Evolutionary conservation across 345 rosid genomes (phyloP), one percentile per base, ranked within the genome.

Genomic region (Arabis alpina): DNA sequence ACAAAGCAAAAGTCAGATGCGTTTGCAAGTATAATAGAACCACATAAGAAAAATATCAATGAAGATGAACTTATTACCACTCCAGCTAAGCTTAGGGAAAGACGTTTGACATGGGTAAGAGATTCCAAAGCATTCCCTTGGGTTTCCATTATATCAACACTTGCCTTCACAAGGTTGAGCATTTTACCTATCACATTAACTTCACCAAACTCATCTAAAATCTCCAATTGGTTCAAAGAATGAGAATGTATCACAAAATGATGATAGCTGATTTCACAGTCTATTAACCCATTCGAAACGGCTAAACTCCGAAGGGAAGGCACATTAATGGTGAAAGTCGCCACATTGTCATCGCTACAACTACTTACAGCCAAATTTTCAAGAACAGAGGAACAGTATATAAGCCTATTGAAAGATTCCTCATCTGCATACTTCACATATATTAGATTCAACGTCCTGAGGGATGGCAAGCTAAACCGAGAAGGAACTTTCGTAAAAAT

Each of bases 101-200:
- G 42, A 42, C 42, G 41, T 3, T 43, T 53, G 51, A 44, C 39
- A 10, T 1, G 4, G 8, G 61, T 11, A 54, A 66, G 15, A 66
- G 53, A 66, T 42, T 28, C 16, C 15, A 54, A 5, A 53, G 11
- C 40, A 7, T 53, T 66, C 40, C 11, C 51, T 8, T 10, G 34
- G 52, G 10, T 27, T 28, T 11, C 10, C 5, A 15, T 0, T 0
- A 34, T 12, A 3, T 0, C 9, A 42, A 66, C 28, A 53, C 0
- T 66, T 42, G 71, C 71, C 52, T 54, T 61, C 8, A 66, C 43
- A 41, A 66, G 61, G 10, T 53, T 2, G 1, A 30, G 30, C 61
- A 30, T 53, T 10, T 66, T 15, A 42, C 51, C 71, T 0, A 54
- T 43, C 16, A 66, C n/a, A 3, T 27, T 24, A 16, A 53, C 30